phyloP scores from a whole-genome alignment of 345 rosid genomes.

The Salix exigua region DNA sequence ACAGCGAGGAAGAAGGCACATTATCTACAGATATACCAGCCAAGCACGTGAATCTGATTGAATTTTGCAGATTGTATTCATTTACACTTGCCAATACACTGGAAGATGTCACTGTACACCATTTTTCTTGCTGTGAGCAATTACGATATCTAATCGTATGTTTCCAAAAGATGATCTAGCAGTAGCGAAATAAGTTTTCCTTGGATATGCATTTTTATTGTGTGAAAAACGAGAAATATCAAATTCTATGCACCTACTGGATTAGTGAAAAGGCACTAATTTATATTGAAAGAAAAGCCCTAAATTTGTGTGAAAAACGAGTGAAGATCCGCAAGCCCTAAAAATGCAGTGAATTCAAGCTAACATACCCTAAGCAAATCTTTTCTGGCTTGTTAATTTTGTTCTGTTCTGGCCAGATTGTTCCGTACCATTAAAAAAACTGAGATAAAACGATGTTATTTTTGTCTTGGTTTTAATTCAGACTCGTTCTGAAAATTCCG shows the following conservation, averaged over 20 bases:
- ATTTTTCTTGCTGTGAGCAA: neutral
- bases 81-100: neutral
- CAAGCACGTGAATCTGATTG: neutral
- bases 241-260: neutral
- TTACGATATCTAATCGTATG: neutral
- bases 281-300: too few relatives aligned
- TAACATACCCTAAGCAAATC: neutral
- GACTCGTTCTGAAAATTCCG: too few relatives aligned
- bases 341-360: neutral
- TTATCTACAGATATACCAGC: neutral
- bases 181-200: neutral
- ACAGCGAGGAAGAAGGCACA: neutral
- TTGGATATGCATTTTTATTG: neutral
- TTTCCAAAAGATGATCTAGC: neutral
- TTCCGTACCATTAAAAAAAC: too few relatives aligned
- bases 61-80: constrained; percentile 1
- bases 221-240: neutral
- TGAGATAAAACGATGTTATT: too few relatives aligned
- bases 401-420: fast-evolving
- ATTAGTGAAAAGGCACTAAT: neutral
- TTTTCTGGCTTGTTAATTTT: too few relatives aligned
- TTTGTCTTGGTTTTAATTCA: too few relatives aligned
- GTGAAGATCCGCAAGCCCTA: neutral
- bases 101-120: neutral
- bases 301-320: neutral